Evolutionary conservation across 345 rosid genomes (phyloP), one percentile per base, ranked within the genome.

Genomic region (Clarkia xantiana): DNA sequence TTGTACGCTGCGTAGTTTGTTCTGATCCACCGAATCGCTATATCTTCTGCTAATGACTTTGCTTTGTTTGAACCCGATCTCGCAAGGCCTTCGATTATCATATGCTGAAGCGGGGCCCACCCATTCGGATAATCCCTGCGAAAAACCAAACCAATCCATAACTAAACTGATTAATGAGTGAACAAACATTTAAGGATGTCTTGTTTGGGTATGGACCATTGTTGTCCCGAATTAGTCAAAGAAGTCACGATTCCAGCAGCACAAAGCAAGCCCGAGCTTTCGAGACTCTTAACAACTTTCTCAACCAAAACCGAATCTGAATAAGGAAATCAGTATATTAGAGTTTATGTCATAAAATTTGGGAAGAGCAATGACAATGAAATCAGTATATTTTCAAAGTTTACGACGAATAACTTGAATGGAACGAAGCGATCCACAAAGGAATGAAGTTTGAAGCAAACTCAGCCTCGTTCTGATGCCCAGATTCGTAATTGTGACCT

Each of bases 121-220:
- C 96, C 96, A 20, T 84, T 91, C 12, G 95, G 96, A 62, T 51
- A 82, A 64, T 91, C 98, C 96, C 96, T 91, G 68, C 43, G 72
- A 84, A 38, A 78, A 73, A 29, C 18, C 15, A 12, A 22, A 39
- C 19, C 11, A 15, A 23, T 49, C 7, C 14, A 34, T 14, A n/a
- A 10, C 53, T 9, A 18, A 22, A 13, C 10, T 3, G 1, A 15
- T 49, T 29, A 11, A 18, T 18, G 12, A 55, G 9, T 9, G 14
- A 29, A 22, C 47, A 44, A 15, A 46, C 0, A 29, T 22, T 25
- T 6, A 25, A 25, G 17, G 46, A 14, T 25, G 40, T 44, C 19
- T 10, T 22, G 14, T 39, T 12, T 7, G 13, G 45, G n/a, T 42
- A 53, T 65, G 59, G 43, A 86, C 98, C 98, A 91, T 68, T 91